Evolutionary conservation across 257 asterid species (phyloP).

Genomic region (Handroanthus guayacan): DNA sequence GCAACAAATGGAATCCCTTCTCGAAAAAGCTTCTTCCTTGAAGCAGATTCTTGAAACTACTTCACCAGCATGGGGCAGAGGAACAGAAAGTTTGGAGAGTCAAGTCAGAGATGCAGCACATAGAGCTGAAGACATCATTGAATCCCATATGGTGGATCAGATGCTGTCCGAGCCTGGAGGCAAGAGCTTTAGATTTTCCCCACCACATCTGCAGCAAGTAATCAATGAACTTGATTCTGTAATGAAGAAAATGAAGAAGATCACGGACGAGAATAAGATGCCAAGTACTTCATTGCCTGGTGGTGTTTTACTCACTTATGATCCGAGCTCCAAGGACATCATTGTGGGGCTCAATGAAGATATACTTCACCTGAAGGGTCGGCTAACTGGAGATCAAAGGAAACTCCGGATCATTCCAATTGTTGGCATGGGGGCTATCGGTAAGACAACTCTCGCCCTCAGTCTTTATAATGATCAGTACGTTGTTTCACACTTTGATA

Average conservation of each 20-base stretch:
- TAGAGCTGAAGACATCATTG: neutral
- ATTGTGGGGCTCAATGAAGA: conserved; percentile 28
- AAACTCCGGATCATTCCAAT: neutral
- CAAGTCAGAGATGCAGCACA: conserved; percentile 24
- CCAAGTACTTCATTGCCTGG: neutral
- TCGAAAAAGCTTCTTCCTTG: conserved; percentile 23
- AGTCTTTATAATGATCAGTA: conserved; percentile 9
- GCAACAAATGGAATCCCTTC: conserved; percentile 32
- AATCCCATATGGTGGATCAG: conserved; percentile 19
- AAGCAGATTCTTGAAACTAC: conserved; percentile 23
- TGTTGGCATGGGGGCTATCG: no score
- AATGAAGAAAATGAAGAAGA: neutral
- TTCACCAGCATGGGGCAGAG: neutral
- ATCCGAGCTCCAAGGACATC: conserved; percentile 2
- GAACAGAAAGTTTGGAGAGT: conserved; percentile 2
- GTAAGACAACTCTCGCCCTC: conserved; percentile 31
- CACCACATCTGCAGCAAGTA: conserved; percentile 14
- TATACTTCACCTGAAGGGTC: conserved; percentile 7
- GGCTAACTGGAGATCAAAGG: neutral
- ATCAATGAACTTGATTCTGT: conserved; percentile 14
- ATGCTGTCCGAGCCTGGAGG: neutral
- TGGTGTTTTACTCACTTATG: neutral
- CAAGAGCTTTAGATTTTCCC: neutral
- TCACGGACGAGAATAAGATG: neutral
- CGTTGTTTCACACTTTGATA: conserved; percentile 11